Percentiles rank a stretch among this genome's conserved stretches.
Evolutionary conservation across 805 yeast species (phyloP).

Genomic region (Ogataea corticis): DNA sequence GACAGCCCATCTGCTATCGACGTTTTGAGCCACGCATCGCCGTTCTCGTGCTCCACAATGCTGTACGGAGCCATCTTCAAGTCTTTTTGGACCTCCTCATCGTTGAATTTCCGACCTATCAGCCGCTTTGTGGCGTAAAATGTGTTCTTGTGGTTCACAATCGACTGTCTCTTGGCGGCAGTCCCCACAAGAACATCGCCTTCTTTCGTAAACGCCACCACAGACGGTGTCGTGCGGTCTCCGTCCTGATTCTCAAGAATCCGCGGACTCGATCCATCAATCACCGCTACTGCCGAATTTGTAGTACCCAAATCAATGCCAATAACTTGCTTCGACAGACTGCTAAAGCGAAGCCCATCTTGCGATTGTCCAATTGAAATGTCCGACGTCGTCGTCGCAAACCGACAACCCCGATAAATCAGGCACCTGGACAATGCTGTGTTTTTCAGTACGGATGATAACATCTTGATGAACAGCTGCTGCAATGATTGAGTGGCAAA

Average conservation of each 20-base stretch:
- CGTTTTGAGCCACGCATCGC: slow-evolving; percentile 91
- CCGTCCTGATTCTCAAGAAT: slow-evolving; percentile 81
- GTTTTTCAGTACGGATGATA: background rate
- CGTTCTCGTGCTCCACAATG: slow-evolving; percentile 85
- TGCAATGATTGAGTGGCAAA: background rate
- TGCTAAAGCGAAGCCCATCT: background rate
- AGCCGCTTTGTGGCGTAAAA: slow-evolving; percentile 92
- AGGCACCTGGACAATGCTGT: background rate
- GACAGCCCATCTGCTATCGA: slow-evolving; percentile 67
- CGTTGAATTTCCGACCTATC: slow-evolving; percentile 91
- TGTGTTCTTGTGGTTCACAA: slow-evolving; percentile 91
- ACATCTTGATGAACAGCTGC: background rate
- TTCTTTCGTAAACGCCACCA: slow-evolving; percentile 85
- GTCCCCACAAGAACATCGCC: slow-evolving; percentile 92
- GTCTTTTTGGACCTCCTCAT: slow-evolving; percentile 88
- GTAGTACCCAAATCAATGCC: slow-evolving; percentile 90
- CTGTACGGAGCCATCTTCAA: slow-evolving; percentile 85
- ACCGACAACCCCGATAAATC: background rate
- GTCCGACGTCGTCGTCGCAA: slow-evolving; percentile 1
- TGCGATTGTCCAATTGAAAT: slow-evolving; percentile 29
- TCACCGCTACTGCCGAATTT: slow-evolving; percentile 84
- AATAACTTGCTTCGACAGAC: slow-evolving; percentile 45
- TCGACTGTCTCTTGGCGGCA: slow-evolving; percentile 95
- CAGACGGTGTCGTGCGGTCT: slow-evolving; percentile 85
- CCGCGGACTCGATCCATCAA: slow-evolving; percentile 77